Percentiles rank a stretch among this genome's conserved stretches.
phyloP scores from a whole-genome alignment of 805 yeast species.

The Saturnispora besseyi region DNA sequence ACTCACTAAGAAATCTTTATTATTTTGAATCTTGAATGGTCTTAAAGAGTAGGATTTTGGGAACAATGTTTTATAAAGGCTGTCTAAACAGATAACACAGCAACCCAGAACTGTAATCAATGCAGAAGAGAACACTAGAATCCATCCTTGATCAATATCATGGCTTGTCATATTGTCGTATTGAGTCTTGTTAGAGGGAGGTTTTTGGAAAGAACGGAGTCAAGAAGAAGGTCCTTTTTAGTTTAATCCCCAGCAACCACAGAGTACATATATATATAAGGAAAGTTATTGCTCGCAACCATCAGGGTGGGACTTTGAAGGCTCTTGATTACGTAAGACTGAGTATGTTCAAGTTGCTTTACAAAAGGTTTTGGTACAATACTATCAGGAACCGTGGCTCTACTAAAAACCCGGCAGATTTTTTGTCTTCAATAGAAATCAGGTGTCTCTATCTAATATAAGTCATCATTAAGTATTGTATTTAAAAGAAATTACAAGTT shows the following conservation, averaged over 20 bases:
- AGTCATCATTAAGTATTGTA: slow-evolving; percentile 8
- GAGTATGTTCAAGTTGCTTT: neutral
- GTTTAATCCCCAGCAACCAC: too few species aligned
- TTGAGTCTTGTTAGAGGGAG: too few species aligned
- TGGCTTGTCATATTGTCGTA: neutral
- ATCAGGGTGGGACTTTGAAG: neutral
- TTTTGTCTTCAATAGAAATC: slow-evolving; percentile 9
- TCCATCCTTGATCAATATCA: slow-evolving; percentile 48
- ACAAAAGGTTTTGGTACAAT: neutral
- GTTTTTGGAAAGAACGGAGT: too few species aligned
- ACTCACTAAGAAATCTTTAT: slow-evolving; percentile 58
- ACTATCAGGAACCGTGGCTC: slow-evolving; percentile 9
- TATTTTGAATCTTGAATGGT: slow-evolving; percentile 47
- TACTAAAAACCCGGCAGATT: slow-evolving; percentile 11
- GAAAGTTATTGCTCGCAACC: neutral
- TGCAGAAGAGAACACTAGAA: slow-evolving; percentile 56
- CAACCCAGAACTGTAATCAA: slow-evolving; percentile 67
- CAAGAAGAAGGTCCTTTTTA: too few species aligned
- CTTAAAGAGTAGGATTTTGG: slow-evolving; percentile 30
- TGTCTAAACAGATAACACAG: slow-evolving; percentile 52
- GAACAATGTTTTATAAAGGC: slow-evolving; percentile 39
- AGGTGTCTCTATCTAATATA: slow-evolving; percentile 10
- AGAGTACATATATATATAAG: neutral
- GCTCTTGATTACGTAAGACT: too few species aligned
- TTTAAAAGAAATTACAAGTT: neutral